phyloP scores from a whole-genome alignment of 2,329 filamentous ascomycete genomes.

The Sporothrix mexicana region DNA sequence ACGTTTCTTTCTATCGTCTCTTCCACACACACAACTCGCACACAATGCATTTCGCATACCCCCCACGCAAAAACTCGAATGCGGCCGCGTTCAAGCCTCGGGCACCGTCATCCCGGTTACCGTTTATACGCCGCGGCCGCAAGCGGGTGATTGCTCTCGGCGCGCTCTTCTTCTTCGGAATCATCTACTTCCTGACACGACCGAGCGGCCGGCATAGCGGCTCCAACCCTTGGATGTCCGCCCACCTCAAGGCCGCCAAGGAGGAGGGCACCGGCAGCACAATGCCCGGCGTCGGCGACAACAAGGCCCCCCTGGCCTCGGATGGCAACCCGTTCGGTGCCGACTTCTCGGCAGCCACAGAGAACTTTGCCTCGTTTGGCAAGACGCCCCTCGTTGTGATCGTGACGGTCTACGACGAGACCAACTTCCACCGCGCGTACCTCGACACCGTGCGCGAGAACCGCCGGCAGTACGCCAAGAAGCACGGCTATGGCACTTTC shows the following conservation, averaged over 20 bases:
- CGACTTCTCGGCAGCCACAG: slow-evolving; percentile 34
- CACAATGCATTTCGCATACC: slow-evolving; percentile 87
- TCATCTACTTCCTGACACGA: slow-evolving; percentile 66
- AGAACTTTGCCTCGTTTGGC: slow-evolving; percentile 53
- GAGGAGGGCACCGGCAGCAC: slow-evolving; percentile 32
- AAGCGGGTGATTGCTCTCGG: slow-evolving; percentile 64
- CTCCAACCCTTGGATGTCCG: slow-evolving; percentile 35
- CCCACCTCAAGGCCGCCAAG: slow-evolving; percentile 32
- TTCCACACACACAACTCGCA: slow-evolving; percentile 38
- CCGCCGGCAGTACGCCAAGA: slow-evolving; percentile 79
- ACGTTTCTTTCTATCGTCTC: not conserved
- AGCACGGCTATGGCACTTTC: slow-evolving; percentile 87
- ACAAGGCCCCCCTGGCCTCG: not conserved
- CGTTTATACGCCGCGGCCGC: slow-evolving; percentile 63
- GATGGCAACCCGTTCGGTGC: slow-evolving; percentile 22
- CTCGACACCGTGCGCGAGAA: slow-evolving; percentile 79
- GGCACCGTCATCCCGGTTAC: slow-evolving; percentile 57
- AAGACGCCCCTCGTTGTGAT: slow-evolving; percentile 70
- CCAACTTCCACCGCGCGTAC: slow-evolving; percentile 68
- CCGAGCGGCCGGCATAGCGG: slow-evolving; percentile 26
- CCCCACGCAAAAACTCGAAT: slow-evolving; percentile 81
- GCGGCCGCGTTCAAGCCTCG: slow-evolving; percentile 72
- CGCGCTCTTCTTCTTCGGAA: slow-evolving; percentile 58
- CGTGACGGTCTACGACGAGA: slow-evolving; percentile 81
- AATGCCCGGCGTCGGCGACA: slow-evolving; percentile 6